phyloP scores from a whole-genome alignment of 2,329 filamentous ascomycete genomes.

The Gremmenia infestans region DNA sequence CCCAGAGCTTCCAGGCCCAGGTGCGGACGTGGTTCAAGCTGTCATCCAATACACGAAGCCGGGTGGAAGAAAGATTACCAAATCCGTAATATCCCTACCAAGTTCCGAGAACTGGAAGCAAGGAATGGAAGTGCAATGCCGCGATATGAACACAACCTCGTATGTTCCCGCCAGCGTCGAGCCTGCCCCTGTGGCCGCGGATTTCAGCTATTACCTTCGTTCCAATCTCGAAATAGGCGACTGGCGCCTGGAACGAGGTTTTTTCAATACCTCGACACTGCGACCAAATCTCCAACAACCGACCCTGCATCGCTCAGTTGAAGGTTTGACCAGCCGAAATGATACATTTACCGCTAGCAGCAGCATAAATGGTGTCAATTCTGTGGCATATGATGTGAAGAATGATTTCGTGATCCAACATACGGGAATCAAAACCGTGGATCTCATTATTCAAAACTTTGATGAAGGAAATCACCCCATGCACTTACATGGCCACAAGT shows the following conservation, averaged over 20 bases:
- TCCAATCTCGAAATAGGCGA: conserved; percentile 56
- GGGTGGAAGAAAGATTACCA: conserved; percentile 1
- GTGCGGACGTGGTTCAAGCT: conserved; percentile 43
- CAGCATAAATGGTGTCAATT: conserved; percentile 46
- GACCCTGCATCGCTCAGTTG: conserved; percentile 45
- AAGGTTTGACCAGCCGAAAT: conserved; percentile 39
- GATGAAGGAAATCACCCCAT: conserved; percentile 68
- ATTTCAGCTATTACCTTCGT: conserved; percentile 49
- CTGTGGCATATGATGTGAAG: conserved; percentile 39
- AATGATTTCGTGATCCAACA: conserved; percentile 60
- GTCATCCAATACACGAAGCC: conserved; percentile 41
- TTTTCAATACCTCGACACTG: conserved; percentile 53
- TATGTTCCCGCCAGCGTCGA: conserved; percentile 41
- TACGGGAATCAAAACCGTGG: conserved; percentile 54
- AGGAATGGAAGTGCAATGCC: conserved; percentile 30
- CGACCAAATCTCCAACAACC: conserved; percentile 44
- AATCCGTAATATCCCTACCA: conserved; percentile 12
- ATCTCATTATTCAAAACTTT: conserved; percentile 72
- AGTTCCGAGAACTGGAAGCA: conserved; percentile 39
- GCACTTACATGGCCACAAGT: conserved; percentile 72
- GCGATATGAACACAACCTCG: conserved; percentile 35
- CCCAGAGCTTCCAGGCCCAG: conserved; percentile 39
- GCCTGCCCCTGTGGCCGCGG: conserved; percentile 41
- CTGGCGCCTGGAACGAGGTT: conserved; percentile 53
- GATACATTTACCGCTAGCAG: conserved; percentile 41